Conservation (phyloP, 441 rosid species). For the Sinapis alba region DNA sequence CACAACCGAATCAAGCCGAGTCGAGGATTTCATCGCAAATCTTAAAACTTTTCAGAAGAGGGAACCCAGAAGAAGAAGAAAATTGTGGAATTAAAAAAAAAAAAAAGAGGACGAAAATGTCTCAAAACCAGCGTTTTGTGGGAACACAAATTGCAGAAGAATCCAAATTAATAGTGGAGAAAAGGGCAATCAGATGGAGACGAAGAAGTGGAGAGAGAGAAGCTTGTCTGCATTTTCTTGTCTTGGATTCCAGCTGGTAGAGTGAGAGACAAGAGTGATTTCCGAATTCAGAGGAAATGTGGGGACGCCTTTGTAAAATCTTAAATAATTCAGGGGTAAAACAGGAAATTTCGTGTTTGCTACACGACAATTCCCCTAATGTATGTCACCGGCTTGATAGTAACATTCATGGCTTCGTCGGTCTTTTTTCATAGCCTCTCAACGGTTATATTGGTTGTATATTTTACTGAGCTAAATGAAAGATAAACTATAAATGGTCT, state of each 20-base stretch:
- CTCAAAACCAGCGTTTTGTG: not conserved
- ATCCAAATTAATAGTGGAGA: slow-evolving; percentile 27
- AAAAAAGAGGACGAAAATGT: not conserved
- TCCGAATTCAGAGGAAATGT: slow-evolving; percentile 19
- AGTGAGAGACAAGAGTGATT: slow-evolving; percentile 25
- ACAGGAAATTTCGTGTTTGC: slow-evolving; percentile 28
- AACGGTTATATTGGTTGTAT: not conserved
- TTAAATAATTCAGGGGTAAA: slow-evolving; percentile 17
- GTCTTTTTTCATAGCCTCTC: not conserved
- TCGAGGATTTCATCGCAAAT: slow-evolving; percentile 75
- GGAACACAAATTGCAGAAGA: slow-evolving; percentile 34
- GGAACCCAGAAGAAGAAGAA: not conserved
- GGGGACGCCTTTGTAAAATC: not conserved
- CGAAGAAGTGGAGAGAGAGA: slow-evolving; percentile 28
- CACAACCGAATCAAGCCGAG: slow-evolving; percentile 79
- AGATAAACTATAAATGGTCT: not conserved
- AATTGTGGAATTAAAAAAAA: not conserved
- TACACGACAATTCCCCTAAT: slow-evolving; percentile 1
- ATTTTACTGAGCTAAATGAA: not conserved
- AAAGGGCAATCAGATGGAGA: slow-evolving; percentile 18
- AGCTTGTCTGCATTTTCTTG: slow-evolving; percentile 35
- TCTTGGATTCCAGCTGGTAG: slow-evolving; percentile 53
- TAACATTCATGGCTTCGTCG: not conserved
- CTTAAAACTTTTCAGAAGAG: slow-evolving; percentile 29
- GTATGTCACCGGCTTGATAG: not conserved